Base-by-base conservation (phyloP, 192 early-diverging fungal species). In the Umbelopsis sp. region DNA sequence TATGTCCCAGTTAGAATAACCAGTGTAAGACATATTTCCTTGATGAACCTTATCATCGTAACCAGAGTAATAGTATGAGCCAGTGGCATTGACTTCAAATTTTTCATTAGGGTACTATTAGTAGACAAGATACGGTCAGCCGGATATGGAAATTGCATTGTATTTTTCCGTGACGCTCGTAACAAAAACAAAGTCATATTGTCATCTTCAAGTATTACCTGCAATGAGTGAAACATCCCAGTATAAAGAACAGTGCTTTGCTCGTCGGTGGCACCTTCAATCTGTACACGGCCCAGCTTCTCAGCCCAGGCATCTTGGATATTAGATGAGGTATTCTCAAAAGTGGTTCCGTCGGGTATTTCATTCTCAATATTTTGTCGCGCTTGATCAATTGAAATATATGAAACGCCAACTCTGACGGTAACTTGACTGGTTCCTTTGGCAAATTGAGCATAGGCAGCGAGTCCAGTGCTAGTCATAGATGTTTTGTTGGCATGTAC, bases 261-360 rank as follows among this genome's bases (percentile, higher is more conserved):
- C 10, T 61, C 55, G 2, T 61, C 23, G 18, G 55, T 27, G 23
- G 55, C 55, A 61, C 55, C 55, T 61, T 61, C 55, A 33, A 61
- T 61, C 1, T 61, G 21, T 16, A 61, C 55, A 12, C 55, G 55
- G 27, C 35, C 55, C 15, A 61, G 27, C 13, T 61, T 61, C 12
- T 61, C 55, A 10, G 55, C 55, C 55, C 55, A 61, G 11, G 30
- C 2, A n/a, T 8, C 11, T n/a, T 61, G 25, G 16, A 61, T 61
- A 2, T 37, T 8, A 35, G 12, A 5, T 0, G 55, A 61, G 27
- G 55, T 61, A 13, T 61, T 16, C 15, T 61, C 55, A 10, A 61
- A 25, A 0, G 55, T 61, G 18, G 25, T 35, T 8, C 55, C 55
- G 27, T 61, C 55, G 3, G 55, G 55, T 16, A 61, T 61, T 16